Evolutionary conservation across 352 stramenopile genomes (phyloP).

Genomic region (Thalassiosira livingstoniorum): DNA sequence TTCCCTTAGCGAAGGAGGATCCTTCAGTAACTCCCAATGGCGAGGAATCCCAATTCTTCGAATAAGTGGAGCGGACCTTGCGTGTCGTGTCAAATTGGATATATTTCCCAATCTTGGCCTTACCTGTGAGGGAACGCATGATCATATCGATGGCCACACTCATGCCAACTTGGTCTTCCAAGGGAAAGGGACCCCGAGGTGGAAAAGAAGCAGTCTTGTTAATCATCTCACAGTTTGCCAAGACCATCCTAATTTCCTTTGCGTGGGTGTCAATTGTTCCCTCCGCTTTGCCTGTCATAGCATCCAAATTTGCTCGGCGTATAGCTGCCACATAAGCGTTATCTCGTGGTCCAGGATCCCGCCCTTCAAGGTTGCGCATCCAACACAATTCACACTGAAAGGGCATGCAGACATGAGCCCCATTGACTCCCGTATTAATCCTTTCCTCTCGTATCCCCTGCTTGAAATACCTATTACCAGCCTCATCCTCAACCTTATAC

Average conservation of each 20-base stretch:
- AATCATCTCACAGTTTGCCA: not conserved
- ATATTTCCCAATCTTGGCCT: not conserved
- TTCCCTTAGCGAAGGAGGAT: conserved; percentile 10
- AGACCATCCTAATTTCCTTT: not conserved
- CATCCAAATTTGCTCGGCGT: conserved; percentile 11
- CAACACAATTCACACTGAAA: conserved; percentile 71
- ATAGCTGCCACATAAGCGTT: not conserved
- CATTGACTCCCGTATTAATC: conserved; percentile 29
- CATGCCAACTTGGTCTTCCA: conserved; percentile 32
- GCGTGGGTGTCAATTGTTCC: conserved; percentile 8
- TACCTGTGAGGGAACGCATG: not conserved
- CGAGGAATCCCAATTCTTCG: conserved; percentile 25
- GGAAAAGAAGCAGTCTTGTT: conserved; percentile 26
- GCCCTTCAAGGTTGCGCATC: conserved; percentile 34
- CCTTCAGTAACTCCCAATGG: conserved; percentile 7
- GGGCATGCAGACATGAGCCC: conserved; percentile 22
- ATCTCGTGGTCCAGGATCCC: not conserved
- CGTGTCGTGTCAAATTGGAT: conserved; percentile 31
- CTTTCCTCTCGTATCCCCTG: not conserved
- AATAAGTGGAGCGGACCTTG: conserved; percentile 4
- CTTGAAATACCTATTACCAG: conserved; percentile 30
- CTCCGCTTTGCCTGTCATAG: conserved; percentile 9
- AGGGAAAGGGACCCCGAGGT: conserved; percentile 18
- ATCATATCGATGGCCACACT: conserved; percentile 25
- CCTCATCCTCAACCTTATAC: conserved; percentile 20